Conservation (phyloP, 345 rosid species). For the Gossypium longicalyx region DNA sequence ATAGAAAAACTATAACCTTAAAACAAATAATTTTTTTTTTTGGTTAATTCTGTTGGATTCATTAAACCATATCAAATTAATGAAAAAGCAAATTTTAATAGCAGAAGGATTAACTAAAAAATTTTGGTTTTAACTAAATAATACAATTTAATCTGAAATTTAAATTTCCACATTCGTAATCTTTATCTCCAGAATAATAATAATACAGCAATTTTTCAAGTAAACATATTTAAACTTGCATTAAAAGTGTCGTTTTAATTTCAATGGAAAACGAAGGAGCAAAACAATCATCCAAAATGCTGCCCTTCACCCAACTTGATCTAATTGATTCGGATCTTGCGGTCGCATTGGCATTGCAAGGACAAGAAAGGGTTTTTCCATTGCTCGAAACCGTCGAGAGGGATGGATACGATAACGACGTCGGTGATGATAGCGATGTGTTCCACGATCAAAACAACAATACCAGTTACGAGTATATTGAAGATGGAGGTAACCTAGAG, state of each 20-base stretch:
- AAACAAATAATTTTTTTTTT: not conserved
- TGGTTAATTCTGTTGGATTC: not conserved
- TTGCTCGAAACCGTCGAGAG: constrained; percentile 33
- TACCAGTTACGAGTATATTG: constrained; percentile 40
- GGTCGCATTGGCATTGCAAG: constrained; percentile 34
- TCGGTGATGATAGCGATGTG: not conserved
- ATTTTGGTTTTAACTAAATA: not conserved
- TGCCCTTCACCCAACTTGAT: constrained; percentile 17
- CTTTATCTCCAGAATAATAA: not conserved
- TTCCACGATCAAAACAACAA: not conserved
- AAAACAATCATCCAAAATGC: constrained; percentile 27
- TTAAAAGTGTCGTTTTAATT: constrained; percentile 25
- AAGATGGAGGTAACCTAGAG: constrained; percentile 31
- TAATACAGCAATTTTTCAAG: not conserved
- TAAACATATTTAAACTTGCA: constrained; percentile 7
- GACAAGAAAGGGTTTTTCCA: constrained; percentile 23
- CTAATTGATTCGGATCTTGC: constrained; percentile 38
- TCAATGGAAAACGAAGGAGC: constrained; percentile 24
- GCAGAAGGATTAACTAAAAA: no score
- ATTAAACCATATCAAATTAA: not conserved
- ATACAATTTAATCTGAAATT: not conserved
- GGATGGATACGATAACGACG: constrained; percentile 3
- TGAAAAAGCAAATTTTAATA: no score
- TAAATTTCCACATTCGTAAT: not conserved
- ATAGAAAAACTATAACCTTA: no score